Evolutionary conservation across 495 filamentous ascomycete genomes (phyloP).

Genomic region (Daldinia grandis): DNA sequence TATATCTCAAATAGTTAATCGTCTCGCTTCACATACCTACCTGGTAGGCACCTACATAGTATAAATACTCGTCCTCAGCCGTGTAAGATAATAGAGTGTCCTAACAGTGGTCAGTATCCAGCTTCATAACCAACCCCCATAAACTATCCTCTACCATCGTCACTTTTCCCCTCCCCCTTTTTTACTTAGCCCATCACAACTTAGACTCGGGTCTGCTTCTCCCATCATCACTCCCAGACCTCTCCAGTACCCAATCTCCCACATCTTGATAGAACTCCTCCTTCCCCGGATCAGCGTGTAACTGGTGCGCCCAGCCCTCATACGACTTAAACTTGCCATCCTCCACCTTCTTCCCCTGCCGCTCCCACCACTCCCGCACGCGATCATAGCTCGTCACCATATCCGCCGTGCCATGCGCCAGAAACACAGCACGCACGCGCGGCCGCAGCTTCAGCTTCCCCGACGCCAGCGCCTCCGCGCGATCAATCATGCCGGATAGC

Average conservation of each 20-base stretch:
- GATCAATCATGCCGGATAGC: slow-evolving; percentile 76
- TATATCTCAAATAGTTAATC: not conserved
- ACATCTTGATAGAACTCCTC: slow-evolving; percentile 74
- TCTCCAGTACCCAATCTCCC: slow-evolving; percentile 74
- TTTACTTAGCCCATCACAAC: slow-evolving; percentile 9
- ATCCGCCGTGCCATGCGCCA: slow-evolving; percentile 76
- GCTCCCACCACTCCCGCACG: slow-evolving; percentile 68
- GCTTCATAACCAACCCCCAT: not conserved
- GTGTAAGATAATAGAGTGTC: not conserved
- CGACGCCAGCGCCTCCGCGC: slow-evolving; percentile 60
- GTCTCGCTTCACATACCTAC: not conserved
- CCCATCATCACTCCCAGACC: slow-evolving; percentile 35
- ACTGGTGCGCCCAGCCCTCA: slow-evolving; percentile 79
- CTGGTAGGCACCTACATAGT: no score
- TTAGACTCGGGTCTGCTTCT: slow-evolving; percentile 19
- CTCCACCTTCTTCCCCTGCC: slow-evolving; percentile 55
- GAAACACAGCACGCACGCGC: slow-evolving; percentile 59
- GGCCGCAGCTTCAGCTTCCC: slow-evolving; percentile 53
- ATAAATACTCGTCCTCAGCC: not conserved
- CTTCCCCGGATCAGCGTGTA: slow-evolving; percentile 75
- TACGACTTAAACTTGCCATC: slow-evolving; percentile 78
- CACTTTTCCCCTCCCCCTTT: not conserved
- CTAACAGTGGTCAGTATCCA: not conserved
- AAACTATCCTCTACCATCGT: not conserved
- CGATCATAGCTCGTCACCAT: slow-evolving; percentile 68